Percentiles rank a stretch among this genome's conserved stretches.
phyloP scores from a whole-genome alignment of 1,284 basidiomycete species.

The Testicularia cyperi region DNA sequence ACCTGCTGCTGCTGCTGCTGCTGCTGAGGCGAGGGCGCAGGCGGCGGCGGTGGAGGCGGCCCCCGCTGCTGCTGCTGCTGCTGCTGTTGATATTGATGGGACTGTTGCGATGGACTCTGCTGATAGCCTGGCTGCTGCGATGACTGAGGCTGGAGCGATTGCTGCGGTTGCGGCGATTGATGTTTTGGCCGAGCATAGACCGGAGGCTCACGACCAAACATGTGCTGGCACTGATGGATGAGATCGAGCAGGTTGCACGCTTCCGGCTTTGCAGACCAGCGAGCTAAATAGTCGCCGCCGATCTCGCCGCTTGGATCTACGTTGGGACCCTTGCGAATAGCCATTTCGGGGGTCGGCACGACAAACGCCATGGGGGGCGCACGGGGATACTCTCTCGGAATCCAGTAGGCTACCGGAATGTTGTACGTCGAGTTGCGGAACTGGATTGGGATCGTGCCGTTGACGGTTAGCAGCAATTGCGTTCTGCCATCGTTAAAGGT shows the following conservation, averaged over 20 bases:
- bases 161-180: constrained; percentile 38
- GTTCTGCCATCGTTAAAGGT: constrained; percentile 93
- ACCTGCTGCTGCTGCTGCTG: not conserved
- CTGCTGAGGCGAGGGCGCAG: constrained; percentile 15
- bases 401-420: constrained; percentile 88
- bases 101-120: too few species aligned
- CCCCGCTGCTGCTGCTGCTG: constrained; percentile 5
- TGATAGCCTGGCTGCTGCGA: too few species aligned
- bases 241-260: constrained; percentile 73
- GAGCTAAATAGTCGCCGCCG: constrained; percentile 69
- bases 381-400: constrained; percentile 59
- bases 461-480: constrained; percentile 82
- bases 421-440: constrained; percentile 81
- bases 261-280: constrained; percentile 83
- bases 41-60: constrained; percentile 17
- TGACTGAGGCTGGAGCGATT: constrained; percentile 24
- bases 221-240: constrained; percentile 72
- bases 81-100: too few species aligned
- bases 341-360: constrained; percentile 88
- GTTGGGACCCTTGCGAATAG: constrained; percentile 74
- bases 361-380: constrained; percentile 87
- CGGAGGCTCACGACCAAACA: constrained; percentile 83
- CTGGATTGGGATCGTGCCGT: constrained; percentile 85
- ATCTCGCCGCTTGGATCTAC: constrained; percentile 83
- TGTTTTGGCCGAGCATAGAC: constrained; percentile 80